Base-by-base conservation (phyloP, 139 green algal species). In the Ettlia oleoabundans region DNA sequence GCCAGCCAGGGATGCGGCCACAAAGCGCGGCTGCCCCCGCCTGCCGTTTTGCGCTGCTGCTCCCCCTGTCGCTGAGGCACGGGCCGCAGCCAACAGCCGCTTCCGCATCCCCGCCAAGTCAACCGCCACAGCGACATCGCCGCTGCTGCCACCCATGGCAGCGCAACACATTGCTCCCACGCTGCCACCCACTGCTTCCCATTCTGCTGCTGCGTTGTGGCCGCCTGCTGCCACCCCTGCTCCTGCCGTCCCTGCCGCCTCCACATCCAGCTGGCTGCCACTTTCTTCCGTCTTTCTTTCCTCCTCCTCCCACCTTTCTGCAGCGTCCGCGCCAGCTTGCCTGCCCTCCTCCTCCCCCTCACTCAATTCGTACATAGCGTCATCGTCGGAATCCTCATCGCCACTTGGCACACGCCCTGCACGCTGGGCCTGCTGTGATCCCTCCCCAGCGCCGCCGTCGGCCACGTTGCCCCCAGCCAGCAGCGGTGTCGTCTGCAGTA, bases 281-380 rank as follows among this genome's bases (percentile, higher is more conserved):
- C n/a, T n/a, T n/a, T n/a, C n/a, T n/a, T n/a, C n/a, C n/a, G n/a
- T n/a, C n/a, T n/a, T n/a, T n/a, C n/a, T n/a, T n/a, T n/a, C n/a
- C n/a, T n/a, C n/a, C n/a, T n/a, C n/a, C n/a, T n/a, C n/a, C n/a
- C n/a, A n/a, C n/a, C n/a, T 30, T 51, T 18, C 76, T 51, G 52
- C 40, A 7, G 5, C 9, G 51, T 3, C 41, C 4, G 72, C 51
- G 18, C 33, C 24, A 4, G 15, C 75, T 73, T 38, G 28, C 35
- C 37, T 62, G 37, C 7, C 33, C 43, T 38, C n/a, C 77, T 42
- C 26, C 61, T 81, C 75, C 4, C 47, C 75, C 24, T 81, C 75
- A 26, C 58, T 81, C 28, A 62, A n/a, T 19, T 81, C 75, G 26
- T 72, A 81, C 75, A 81, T 58, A 15, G 73, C 73, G 32, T 80